phyloP scores from a whole-genome alignment of 306 rosid species.

The Vigna nakashimae region DNA sequence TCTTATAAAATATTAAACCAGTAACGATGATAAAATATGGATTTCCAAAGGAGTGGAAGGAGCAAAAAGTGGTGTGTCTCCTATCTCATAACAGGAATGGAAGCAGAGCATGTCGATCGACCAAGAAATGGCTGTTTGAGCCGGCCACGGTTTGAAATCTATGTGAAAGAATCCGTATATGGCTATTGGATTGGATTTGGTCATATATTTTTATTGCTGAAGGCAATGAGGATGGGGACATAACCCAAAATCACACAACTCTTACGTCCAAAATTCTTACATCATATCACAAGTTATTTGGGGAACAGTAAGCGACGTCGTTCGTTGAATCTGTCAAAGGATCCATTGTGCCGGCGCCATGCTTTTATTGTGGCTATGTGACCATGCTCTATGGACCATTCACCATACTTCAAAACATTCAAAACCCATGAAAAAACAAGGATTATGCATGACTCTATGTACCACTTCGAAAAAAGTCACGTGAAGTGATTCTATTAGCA shows the following conservation, averaged over 20 bases:
- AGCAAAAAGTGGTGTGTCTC: not conserved
- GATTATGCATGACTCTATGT: not conserved
- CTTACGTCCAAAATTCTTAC: not conserved
- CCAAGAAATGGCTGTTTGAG: not conserved
- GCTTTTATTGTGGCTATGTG: slow-evolving; percentile 24
- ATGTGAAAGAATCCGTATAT: slow-evolving; percentile 4
- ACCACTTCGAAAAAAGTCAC: not conserved
- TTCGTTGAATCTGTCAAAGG: slow-evolving; percentile 20
- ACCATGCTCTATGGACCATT: slow-evolving; percentile 43
- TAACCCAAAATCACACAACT: not conserved
- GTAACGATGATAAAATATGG: too few relatives aligned
- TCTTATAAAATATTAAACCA: too few relatives aligned
- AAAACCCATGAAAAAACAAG: not conserved
- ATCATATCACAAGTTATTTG: not conserved
- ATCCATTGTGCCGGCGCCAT: not conserved
- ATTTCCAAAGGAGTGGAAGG: too few relatives aligned
- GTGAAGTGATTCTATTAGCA: not conserved
- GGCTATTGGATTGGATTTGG: not conserved
- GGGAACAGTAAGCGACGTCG: too few relatives aligned
- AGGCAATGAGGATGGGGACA: not conserved
- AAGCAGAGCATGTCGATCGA: slow-evolving; percentile 10
- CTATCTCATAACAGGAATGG: not conserved
- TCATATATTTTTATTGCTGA: not conserved
- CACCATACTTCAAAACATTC: slow-evolving; percentile 34
- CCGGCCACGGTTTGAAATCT: slow-evolving; percentile 49